Percentiles rank a stretch among this genome's conserved stretches.
Conservation (phyloP, 306 rosid genomes). For the Aeschynomene evenia region DNA sequence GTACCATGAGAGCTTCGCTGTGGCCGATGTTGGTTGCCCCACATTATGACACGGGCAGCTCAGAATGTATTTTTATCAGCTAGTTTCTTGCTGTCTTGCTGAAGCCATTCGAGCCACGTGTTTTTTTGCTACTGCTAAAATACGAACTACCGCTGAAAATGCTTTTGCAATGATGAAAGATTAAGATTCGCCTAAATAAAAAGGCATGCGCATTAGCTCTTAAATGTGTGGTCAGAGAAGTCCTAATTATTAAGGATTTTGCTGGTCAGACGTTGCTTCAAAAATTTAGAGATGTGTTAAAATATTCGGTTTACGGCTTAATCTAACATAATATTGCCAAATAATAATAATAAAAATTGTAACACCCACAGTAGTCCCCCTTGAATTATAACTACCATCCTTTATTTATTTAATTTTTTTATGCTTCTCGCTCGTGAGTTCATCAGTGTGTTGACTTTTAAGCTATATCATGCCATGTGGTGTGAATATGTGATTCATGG, state of each 20-base stretch:
- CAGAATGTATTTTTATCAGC: conserved; percentile 14
- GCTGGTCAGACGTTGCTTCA: neutral
- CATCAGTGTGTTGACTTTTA: neutral
- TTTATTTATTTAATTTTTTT: neutral
- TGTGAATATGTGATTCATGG: neutral
- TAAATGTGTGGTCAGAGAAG: conserved; percentile 12
- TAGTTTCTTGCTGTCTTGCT: conserved; percentile 16
- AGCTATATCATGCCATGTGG: neutral
- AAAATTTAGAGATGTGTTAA: neutral
- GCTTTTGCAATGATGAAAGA: conserved; percentile 3
- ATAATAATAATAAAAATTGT: neutral
- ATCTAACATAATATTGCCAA: neutral
- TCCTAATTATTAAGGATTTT: neutral
- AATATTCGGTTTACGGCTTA: neutral
- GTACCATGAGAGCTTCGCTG: conserved; percentile 10
- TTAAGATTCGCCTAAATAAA: conserved; percentile 8
- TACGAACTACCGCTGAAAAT: conserved; percentile 4
- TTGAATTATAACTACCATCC: neutral
- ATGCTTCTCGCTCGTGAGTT: neutral
- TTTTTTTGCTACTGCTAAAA: conserved; percentile 12
- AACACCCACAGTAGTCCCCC: neutral
- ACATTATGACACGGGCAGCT: conserved; percentile 17
- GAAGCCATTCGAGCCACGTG: conserved; percentile 9
- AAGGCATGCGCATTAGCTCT: conserved; percentile 15
- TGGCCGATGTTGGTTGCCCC: conserved; percentile 23